Conservation (phyloP, 176 grass and related monocot species). For the Microstegium vimineum region DNA sequence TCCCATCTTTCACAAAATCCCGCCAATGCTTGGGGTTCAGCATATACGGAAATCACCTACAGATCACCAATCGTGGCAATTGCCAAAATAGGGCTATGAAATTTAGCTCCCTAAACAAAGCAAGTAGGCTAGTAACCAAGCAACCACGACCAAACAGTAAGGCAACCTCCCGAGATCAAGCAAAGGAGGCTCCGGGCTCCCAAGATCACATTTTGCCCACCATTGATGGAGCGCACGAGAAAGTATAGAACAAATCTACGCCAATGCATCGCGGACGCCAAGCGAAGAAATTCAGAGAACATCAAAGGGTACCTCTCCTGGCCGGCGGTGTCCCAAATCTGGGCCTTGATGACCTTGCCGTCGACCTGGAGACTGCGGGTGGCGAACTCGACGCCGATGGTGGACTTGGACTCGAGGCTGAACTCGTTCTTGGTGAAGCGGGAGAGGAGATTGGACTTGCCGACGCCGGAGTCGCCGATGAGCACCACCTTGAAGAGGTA, state of each 20-base stretch:
- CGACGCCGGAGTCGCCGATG: conserved; percentile 93
- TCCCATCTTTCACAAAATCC: conserved; percentile 18
- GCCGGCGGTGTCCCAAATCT: conserved; percentile 81
- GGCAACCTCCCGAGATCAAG: conserved; percentile 17
- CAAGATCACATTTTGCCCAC: not conserved
- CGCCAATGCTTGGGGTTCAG: not conserved
- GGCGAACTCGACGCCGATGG: conserved; percentile 98
- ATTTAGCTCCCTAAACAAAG: conserved; percentile 16
- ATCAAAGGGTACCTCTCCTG: conserved; percentile 55
- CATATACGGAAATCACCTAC: not conserved
- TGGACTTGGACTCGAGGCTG: conserved; percentile 96
- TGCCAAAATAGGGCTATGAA: not conserved
- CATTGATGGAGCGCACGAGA: not conserved
- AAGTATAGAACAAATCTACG: conserved; percentile 13
- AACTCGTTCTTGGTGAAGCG: conserved; percentile 99
- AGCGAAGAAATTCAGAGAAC: not conserved
- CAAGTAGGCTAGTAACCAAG: too few species aligned
- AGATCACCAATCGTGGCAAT: not conserved
- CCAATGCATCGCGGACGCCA: not conserved
- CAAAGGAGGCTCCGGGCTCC: not conserved
- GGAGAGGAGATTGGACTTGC: conserved; percentile 94
- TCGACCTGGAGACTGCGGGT: conserved; percentile 74
- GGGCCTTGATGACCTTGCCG: conserved; percentile 71
- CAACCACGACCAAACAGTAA: not conserved
- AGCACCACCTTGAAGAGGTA: conserved; percentile 94